Conservation (phyloP, 1,284 basidiomycete genomes). For the Rhodotorula sp. region DNA sequence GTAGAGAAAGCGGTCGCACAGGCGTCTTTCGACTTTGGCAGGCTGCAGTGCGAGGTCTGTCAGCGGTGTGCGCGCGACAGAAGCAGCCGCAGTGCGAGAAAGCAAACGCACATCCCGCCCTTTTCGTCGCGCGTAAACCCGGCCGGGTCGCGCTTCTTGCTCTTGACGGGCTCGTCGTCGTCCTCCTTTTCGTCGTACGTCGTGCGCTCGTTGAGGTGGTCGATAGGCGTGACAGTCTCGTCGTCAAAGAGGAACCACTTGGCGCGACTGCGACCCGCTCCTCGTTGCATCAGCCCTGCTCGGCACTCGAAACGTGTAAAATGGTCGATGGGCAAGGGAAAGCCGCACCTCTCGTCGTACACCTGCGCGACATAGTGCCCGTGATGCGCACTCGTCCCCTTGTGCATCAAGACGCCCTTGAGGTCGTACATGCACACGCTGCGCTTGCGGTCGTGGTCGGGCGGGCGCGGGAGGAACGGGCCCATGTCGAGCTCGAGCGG, state of each 20-base stretch:
- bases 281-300: conserved; percentile 14
- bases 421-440: conserved; percentile 66
- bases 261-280: conserved; percentile 56
- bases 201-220: conserved; percentile 40
- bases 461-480: conserved; percentile 56
- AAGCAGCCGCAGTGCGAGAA: too few species aligned
- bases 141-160: conserved; percentile 23
- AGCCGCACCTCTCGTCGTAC: conserved; percentile 68
- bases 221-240: conserved; percentile 55
- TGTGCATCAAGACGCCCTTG: conserved; percentile 77
- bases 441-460: conserved; percentile 20
- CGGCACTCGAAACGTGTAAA: not conserved
- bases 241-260: conserved; percentile 92
- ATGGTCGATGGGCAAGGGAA: not conserved
- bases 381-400: conserved; percentile 81
- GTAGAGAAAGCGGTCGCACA: conserved; percentile 15
- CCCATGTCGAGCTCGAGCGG: conserved; percentile 73
- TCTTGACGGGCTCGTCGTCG: conserved; percentile 35
- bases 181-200: conserved; percentile 25
- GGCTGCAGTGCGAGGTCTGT: not conserved
- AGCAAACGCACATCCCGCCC: conserved; percentile 16
- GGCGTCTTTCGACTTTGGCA: conserved; percentile 42
- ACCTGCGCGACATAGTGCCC: conserved; percentile 91
- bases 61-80: too few species aligned
- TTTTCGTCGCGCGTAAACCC: conserved; percentile 14